A percentile compares a stretch with the other conserved stretches of the same genome.
Conservation (phyloP, 306 rosid genomes). For the Biancaea sappan region DNA sequence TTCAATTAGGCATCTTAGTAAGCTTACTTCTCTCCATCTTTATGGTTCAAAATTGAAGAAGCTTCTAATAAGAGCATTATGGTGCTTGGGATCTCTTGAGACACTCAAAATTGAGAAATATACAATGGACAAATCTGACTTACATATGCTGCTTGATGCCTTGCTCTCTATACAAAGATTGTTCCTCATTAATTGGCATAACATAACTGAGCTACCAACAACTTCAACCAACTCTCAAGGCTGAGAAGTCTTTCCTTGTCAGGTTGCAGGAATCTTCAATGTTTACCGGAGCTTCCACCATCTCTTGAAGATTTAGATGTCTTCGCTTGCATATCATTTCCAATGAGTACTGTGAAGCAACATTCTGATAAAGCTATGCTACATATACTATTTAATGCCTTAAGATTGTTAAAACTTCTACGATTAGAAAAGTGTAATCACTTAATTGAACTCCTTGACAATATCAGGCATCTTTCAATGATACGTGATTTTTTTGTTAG, state of each 20-base stretch:
- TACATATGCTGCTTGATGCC: slow-evolving; percentile 19
- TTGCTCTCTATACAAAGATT: background rate
- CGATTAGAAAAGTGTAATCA: background rate
- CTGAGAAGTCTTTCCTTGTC: background rate
- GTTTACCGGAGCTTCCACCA: background rate
- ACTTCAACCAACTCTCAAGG: background rate
- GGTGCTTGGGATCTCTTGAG: background rate
- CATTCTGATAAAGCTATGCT: background rate
- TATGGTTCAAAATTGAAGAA: background rate
- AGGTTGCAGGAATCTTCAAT: background rate
- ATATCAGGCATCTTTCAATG: background rate
- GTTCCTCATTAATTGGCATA: background rate
- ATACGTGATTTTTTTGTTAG: background rate
- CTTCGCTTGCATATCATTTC: background rate
- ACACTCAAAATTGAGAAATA: background rate
- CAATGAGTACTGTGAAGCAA: too few relatives aligned
- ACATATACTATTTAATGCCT: slow-evolving; percentile 12
- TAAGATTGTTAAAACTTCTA: background rate
- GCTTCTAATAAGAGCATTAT: slow-evolving; percentile 21
- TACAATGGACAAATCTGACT: background rate
- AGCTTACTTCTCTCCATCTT: background rate
- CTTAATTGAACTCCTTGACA: background rate
- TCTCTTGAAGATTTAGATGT: background rate
- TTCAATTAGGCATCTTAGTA: slow-evolving; percentile 24
- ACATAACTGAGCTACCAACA: slow-evolving; percentile 38